These are phyloP conservation scores for Sarcomyxa edulis DNA, from an alignment of 768 basidiomycete genomes.

Conservation along the genomic window DNA sequence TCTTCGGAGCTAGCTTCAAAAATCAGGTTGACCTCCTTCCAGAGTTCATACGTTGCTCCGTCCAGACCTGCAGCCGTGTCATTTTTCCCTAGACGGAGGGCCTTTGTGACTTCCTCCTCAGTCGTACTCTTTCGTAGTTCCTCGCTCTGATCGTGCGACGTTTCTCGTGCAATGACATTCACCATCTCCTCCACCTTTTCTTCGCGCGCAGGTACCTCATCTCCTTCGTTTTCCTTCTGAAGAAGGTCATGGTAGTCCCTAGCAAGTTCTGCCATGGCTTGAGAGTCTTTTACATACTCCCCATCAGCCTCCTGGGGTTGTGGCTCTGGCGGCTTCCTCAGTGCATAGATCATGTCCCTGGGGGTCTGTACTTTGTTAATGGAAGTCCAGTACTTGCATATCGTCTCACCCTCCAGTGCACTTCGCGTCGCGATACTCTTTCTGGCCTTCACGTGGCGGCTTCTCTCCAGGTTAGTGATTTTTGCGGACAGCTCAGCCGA, in stretches of 20 bases:
- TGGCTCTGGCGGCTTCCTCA: neutral
- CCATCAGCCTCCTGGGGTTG: no score
- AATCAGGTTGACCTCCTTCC: constrained; percentile 13
- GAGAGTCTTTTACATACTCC: no score
- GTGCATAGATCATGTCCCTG: constrained; percentile 3
- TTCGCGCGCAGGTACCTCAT: neutral
- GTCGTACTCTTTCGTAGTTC: constrained; percentile 2
- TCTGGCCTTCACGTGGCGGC: constrained; percentile 5
- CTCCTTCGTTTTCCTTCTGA: neutral
- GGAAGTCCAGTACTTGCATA: neutral
- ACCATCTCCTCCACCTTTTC: neutral
- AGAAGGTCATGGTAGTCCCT: constrained; percentile 1
- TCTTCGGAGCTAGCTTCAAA: constrained; percentile 4
- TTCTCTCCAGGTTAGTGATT: constrained; percentile 4
- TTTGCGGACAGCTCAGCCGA: constrained; percentile 3
- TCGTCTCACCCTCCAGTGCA: constrained; percentile 2
- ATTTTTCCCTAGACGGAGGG: constrained; percentile 10
- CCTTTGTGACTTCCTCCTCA: constrained; percentile 9
- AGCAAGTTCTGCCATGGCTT: constrained; percentile 5
- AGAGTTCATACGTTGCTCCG: constrained; percentile 21
- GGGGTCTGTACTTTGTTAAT: neutral
- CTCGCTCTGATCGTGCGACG: neutral
- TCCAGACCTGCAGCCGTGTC: constrained; percentile 18
- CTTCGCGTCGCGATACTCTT: constrained; percentile 2
- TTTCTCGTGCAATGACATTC: neutral